Base-by-base conservation (phyloP, 306 rosid species). In the Macrotyloma uniflorum region DNA sequence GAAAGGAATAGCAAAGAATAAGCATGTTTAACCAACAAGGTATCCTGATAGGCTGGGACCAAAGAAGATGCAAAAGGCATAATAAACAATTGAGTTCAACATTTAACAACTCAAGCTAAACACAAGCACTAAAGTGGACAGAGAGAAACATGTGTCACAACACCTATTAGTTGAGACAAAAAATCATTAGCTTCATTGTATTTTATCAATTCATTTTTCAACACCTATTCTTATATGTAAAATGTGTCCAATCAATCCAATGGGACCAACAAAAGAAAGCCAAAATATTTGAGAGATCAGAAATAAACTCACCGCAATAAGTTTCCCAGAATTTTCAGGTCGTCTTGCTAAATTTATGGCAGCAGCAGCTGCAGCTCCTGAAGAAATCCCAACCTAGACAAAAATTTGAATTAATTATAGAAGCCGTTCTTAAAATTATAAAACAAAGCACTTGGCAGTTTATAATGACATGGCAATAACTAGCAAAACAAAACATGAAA, bases 311-410 rank as follows among this genome's bases (percentile, higher is more conserved):
- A 94, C 98, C 67, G 42, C 88, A 66, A 94, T 87, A 64, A 94
- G 93, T 75, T 90, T 94, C 76, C 97, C 95, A 57, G 93, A 80
- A 77, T 92, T 90, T 83, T 92, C 96, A 28, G 96, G 89, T 76
- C 97, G 86, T 80, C 88, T 88, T 76, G 92, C 97, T 80, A 92
- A 82, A 80, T 79, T 86, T 76, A 94, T 64, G 77, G 97, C 97
- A 58, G 98, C 98, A 5, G 89, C 95, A 13, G 97, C 97, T 70
- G 98, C 98, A 59, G 97, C 98, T 82, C 98, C 98, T 18, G 97
- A 94, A 74, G 97, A 94, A 76, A 92, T 90, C 68, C 98, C 97
- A 76, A 94, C 97, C 98, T 90, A 81, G n/a, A 51, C 6, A 80
- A 36, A 86, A 15, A 79, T 35, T 71, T 66, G 28, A 82, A 78